Conservation (phyloP, 2,329 filamentous ascomycete species). For the Cryphonectria nitschkei region DNA sequence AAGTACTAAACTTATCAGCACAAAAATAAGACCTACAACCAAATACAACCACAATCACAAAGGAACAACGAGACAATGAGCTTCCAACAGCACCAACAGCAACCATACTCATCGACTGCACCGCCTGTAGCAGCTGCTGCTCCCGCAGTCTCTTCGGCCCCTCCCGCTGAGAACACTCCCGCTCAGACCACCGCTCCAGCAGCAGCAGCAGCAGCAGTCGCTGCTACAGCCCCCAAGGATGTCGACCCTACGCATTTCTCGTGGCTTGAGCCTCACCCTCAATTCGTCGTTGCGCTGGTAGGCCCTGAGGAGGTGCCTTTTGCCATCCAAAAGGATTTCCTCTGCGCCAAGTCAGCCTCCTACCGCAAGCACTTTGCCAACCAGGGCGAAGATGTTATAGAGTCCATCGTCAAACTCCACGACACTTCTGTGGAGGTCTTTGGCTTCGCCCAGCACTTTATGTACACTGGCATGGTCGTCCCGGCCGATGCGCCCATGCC, state of each 20-base stretch:
- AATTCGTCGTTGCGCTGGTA: constrained; percentile 59
- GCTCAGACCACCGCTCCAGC: background rate
- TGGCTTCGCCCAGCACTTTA: constrained; percentile 57
- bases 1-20: background rate
- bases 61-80: background rate
- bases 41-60: background rate
- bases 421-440: constrained; percentile 55
- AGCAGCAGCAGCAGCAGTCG: background rate
- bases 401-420: constrained; percentile 55
- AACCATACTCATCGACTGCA: background rate
- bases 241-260: constrained; percentile 18
- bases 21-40: background rate
- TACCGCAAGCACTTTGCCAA: constrained; percentile 52
- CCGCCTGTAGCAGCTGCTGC: background rate
- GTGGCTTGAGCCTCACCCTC: constrained; percentile 51
- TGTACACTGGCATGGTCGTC: constrained; percentile 56
- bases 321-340: constrained; percentile 62
- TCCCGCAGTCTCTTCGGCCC: constrained; percentile 1
- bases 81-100: background rate
- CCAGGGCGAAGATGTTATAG: constrained; percentile 45
- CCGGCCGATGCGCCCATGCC: constrained; percentile 47
- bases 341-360: constrained; percentile 55
- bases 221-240: background rate
- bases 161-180: background rate
- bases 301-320: constrained; percentile 58